Base-by-base conservation (phyloP, 176 grass and related monocot genomes). In the Thalia dealbata region DNA sequence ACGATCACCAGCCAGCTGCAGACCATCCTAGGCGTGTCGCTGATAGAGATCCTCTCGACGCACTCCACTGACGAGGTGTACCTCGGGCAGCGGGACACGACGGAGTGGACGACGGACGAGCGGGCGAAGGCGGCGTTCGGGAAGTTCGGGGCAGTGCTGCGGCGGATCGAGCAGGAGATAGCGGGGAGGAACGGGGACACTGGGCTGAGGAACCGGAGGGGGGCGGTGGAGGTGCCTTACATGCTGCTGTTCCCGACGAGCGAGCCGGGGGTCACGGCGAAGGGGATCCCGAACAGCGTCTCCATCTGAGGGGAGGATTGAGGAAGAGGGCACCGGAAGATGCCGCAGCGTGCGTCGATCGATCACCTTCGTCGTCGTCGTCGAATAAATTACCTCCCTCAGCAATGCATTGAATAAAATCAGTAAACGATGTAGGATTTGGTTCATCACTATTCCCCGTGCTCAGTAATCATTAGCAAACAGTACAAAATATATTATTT, bases 41-140 rank as follows among this genome's bases (percentile, higher is more conserved):
- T 35, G 62, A 64, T 64, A 26, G 28, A 64, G 62, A 18, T 64
- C 14, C 27, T 64, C 4, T 64, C 62, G 25, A 28, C 22, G 14
- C 62, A 64, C 27, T 64, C 62, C 14, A 28, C 27, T 3, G 62
- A 64, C 62, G 62, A 64, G 62, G 62, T 64, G 13, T 64, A 64
- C 26, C 61, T 64, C 61, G 61, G 61, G 22, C 61, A 64, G 61
- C 10, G 61, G 61, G 61, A 64, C 61, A 30, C 61, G 61, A 8
- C 61, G 24, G 61, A 64, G 26, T 64, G 61, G 61, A 64, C 61
- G 22, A 6, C 25, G 14, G 61, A 64, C 61, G 1, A 32, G 26
- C 29, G 3, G 4, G 62, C 62, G 62, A 12, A 30, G 26, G 62
- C 25, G 62, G 62, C 62, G 26, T 64, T 64, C 62, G 62, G 29